Evolutionary conservation across 306 rosid genomes (phyloP).

Genomic region (Casuarina equisetifolia): DNA sequence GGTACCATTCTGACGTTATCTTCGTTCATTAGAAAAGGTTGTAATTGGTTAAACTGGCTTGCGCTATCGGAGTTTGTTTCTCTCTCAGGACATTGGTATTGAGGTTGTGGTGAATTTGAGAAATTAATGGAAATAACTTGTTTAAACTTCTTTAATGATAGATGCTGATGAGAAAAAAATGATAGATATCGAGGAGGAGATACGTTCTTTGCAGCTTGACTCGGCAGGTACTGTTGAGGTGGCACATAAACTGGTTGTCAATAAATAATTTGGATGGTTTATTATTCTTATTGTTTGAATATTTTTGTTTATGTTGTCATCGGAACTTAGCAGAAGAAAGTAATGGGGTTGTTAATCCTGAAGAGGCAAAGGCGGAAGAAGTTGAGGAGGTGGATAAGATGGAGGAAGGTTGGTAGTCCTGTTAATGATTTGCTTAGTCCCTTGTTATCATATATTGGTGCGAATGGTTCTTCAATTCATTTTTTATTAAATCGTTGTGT

Average conservation of each 20-base stretch:
- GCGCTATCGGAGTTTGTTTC: not conserved
- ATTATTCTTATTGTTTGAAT: conserved; percentile 23
- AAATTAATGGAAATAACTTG: conserved; percentile 15
- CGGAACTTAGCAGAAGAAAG: conserved; percentile 54
- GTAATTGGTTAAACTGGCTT: not conserved
- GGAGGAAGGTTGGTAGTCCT: conserved; percentile 76
- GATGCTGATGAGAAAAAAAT: conserved; percentile 65
- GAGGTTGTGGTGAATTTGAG: conserved; percentile 2
- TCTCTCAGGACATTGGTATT: not conserved
- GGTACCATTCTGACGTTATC: not conserved
- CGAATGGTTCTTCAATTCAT: conserved; percentile 4
- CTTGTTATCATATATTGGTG: not conserved
- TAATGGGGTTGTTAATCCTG: conserved; percentile 55
- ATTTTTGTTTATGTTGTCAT: conserved; percentile 23
- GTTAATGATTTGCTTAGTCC: conserved; percentile 17
- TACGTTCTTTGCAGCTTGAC: conserved; percentile 91
- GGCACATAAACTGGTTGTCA: not conserved
- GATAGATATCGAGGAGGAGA: conserved; percentile 84
- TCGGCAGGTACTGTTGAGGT: conserved; percentile 53
- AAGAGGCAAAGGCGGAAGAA: conserved; percentile 57
- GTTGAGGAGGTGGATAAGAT: conserved; percentile 48
- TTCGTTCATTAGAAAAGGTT: not conserved
- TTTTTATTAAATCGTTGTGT: not conserved
- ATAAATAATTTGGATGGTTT: not conserved
- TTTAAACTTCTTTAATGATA: conserved; percentile 39